Evolutionary conservation across 495 filamentous ascomycete genomes (phyloP).

Genomic region (Aspergillus carlsbadensis): DNA sequence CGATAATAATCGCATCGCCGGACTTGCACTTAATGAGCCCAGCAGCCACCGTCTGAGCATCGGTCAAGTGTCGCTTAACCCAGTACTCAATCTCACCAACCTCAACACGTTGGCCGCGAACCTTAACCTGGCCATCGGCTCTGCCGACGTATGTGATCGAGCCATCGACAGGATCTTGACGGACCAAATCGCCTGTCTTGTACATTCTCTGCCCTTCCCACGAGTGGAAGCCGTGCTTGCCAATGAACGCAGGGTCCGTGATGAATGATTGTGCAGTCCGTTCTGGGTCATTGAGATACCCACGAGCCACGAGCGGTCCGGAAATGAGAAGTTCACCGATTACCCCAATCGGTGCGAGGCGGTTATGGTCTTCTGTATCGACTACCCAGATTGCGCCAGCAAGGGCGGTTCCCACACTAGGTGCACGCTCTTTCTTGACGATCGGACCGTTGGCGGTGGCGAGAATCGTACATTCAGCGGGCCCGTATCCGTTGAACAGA

Average conservation of each 20-base stretch:
- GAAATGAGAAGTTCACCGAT: conserved; percentile 74
- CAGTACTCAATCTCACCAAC: conserved; percentile 45
- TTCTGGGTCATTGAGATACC: conserved; percentile 62
- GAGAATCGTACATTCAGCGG: conserved; percentile 14
- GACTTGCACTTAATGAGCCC: background rate
- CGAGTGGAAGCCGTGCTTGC: conserved; percentile 38
- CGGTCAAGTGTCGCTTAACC: background rate
- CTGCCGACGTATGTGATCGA: conserved; percentile 16
- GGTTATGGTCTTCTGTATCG: conserved; percentile 60
- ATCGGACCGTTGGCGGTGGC: conserved; percentile 5
- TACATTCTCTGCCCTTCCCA: conserved; percentile 18
- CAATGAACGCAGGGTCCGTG: conserved; percentile 51
- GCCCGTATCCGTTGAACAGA: conserved; percentile 17
- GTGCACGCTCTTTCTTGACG: background rate
- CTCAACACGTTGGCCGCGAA: conserved; percentile 39
- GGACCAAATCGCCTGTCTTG: conserved; percentile 34
- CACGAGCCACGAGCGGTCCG: conserved; percentile 67
- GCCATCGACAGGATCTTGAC: conserved; percentile 27
- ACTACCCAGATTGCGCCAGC: conserved; percentile 42
- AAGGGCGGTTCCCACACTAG: conserved; percentile 7
- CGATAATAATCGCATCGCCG: background rate
- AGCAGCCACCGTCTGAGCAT: conserved; percentile 7
- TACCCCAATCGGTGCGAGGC: conserved; percentile 53
- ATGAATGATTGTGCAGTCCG: conserved; percentile 41
- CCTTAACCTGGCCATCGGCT: conserved; percentile 45